phyloP scores from a whole-genome alignment of 1,284 basidiomycete species.

The Ceratobasidium theobromae region DNA sequence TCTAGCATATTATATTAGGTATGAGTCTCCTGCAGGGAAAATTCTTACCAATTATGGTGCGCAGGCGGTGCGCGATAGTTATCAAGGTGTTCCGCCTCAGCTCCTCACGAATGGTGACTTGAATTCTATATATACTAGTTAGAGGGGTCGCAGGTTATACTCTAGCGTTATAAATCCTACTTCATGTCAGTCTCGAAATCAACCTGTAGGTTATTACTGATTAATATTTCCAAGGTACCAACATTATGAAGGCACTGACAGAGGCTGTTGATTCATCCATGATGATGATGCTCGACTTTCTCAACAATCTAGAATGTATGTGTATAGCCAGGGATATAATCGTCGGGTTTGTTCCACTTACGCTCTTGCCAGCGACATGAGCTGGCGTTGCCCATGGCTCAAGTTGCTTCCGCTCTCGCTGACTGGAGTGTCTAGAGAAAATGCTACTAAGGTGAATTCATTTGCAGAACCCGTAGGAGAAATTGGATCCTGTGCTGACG shows the following conservation, averaged over 20 bases:
- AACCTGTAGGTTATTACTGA: slow-evolving; percentile 40
- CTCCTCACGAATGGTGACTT: slow-evolving; percentile 75
- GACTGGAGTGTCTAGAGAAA: slow-evolving; percentile 36
- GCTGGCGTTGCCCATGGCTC: slow-evolving; percentile 34
- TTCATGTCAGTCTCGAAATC: slow-evolving; percentile 55
- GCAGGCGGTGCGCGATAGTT: slow-evolving; percentile 47
- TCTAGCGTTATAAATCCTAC: not conserved
- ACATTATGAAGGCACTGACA: not conserved
- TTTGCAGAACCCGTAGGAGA: slow-evolving; percentile 1
- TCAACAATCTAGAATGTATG: slow-evolving; percentile 1
- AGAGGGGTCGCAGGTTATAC: not conserved
- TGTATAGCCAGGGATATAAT: not conserved
- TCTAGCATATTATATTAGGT: slow-evolving; percentile 40
- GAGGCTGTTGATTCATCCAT: slow-evolving; percentile 30
- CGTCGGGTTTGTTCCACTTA: not conserved
- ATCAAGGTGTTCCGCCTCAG: slow-evolving; percentile 72
- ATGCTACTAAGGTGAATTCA: slow-evolving; percentile 8
- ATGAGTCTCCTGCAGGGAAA: not conserved
- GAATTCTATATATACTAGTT: slow-evolving; percentile 50
- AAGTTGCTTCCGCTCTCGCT: slow-evolving; percentile 37
- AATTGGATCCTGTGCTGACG: not conserved
- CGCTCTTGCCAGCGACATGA: slow-evolving; percentile 20
- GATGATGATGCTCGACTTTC: slow-evolving; percentile 24
- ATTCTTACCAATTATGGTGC: slow-evolving; percentile 26
- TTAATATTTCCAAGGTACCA: too few species aligned